Evolutionary conservation across 2,329 filamentous ascomycete species (phyloP).

Genomic region (Fusarium veterinarium): DNA sequence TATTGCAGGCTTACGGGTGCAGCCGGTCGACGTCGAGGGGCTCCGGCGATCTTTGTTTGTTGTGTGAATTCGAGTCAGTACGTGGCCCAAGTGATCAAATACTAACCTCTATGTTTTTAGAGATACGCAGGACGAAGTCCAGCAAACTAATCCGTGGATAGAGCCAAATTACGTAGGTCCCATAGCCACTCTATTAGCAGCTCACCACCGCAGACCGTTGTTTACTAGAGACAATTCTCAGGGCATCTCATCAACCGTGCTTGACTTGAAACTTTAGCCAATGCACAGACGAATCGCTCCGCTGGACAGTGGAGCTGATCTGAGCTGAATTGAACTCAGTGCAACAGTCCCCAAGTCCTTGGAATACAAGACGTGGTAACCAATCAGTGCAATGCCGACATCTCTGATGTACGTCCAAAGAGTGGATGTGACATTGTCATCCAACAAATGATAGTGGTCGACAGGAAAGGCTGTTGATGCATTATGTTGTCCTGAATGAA

Average conservation of each 20-base stretch:
- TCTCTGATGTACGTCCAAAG: background rate
- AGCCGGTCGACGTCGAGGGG: constrained; percentile 4
- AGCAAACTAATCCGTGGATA: background rate
- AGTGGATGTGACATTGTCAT: constrained; percentile 6
- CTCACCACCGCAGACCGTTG: constrained; percentile 2
- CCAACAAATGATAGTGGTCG: constrained; percentile 2
- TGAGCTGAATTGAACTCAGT: constrained; percentile 7
- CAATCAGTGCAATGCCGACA: constrained; percentile 22
- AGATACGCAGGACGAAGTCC: background rate
- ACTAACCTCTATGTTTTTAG: background rate
- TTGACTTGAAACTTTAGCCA: constrained; percentile 15
- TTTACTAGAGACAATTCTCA: constrained; percentile 11
- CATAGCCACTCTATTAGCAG: constrained; percentile 11
- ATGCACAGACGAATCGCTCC: background rate
- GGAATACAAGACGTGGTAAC: constrained; percentile 6
- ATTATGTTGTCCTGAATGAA: constrained; percentile 17
- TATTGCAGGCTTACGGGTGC: background rate
- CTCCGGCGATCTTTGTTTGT: constrained; percentile 11
- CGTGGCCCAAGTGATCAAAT: background rate
- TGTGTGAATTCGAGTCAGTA: constrained; percentile 21
- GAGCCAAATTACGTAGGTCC: constrained; percentile 19
- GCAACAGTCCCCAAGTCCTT: constrained; percentile 10
- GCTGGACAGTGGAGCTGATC: constrained; percentile 1
- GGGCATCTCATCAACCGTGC: constrained; percentile 25
- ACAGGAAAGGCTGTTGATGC: background rate